Evolutionary conservation across 257 asterid species (phyloP), one percentile per base, ranked within the genome.

Genomic region (Handroanthus guayacan): DNA sequence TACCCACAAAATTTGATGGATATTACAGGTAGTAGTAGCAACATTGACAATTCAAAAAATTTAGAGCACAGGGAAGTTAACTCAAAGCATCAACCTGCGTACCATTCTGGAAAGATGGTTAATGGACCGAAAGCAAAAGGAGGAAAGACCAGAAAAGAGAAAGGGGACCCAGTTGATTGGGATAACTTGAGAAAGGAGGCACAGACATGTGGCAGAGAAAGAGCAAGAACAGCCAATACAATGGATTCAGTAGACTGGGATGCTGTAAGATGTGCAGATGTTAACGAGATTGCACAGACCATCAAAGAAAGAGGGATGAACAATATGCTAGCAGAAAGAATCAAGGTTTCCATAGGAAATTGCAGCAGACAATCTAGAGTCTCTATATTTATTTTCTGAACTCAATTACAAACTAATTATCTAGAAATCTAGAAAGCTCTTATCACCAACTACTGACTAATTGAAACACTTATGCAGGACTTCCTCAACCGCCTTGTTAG

Each of bases 221-320:
- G 86, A 76, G 93, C 81, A 67, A 86, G 75, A 80, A 81, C 97
- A 67, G 73, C 20, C 47, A 83, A 84, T 80, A 84, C 91, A 55
- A 82, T 83, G 90, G 98, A 95, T 71, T 89, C 99, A n/a, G 88
- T 91, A 83, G 97, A 95, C 83, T 95, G 97, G 97, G 99, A 91
- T 72, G 90, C 97, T 67, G 87, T 95, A 47, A 86, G 97, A 77
- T 79, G 89, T 72, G 94, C 99, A 18, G 90, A 91, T 76, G 97
- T 92, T 67, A 64, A 81, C 31, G 98, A 91, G 78, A 80, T 95
- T 79, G 99, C 99, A 31, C 75, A 89, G 12, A 86, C 97, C 50
- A 91, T 95, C 78, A 93, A 80, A 84, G 98, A 90, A 69, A 87
- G 99, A 86, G 99, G 99, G 76, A 95, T 95, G 99, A 95, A 93